These are phyloP conservation scores for Aspergillus brasiliensis DNA, from an alignment of 2,329 filamentous ascomycete genomes.

Conservation along the genomic window DNA sequence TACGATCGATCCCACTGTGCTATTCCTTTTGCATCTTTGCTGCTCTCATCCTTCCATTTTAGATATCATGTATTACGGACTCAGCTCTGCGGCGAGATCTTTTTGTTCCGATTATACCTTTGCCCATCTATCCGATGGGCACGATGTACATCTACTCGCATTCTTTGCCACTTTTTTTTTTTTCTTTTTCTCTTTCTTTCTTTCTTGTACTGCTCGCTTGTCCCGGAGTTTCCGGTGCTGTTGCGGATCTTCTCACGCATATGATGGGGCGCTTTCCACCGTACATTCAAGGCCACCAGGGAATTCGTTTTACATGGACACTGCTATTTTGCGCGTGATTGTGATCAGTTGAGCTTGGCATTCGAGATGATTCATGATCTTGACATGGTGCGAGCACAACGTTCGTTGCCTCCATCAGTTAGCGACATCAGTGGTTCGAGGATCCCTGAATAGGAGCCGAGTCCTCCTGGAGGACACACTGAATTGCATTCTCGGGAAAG, in stretches of 20 bases:
- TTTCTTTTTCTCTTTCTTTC: slow-evolving; percentile 10
- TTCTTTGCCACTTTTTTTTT: slow-evolving; percentile 15
- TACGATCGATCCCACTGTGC: slow-evolving; percentile 17
- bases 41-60: slow-evolving; percentile 10
- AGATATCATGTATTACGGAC: slow-evolving; percentile 19
- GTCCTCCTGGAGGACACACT: slow-evolving; percentile 10
- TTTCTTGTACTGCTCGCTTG: slow-evolving; percentile 9
- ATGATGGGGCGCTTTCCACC: not conserved
- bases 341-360: not conserved
- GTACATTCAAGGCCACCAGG: not conserved
- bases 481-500: not conserved
- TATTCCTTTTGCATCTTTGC: slow-evolving; percentile 9
- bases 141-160: slow-evolving; percentile 18
- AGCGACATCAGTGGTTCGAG: slow-evolving; percentile 6
- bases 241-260: not conserved
- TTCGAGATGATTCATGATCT: not conserved
- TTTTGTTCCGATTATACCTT: slow-evolving; percentile 13
- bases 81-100: slow-evolving; percentile 3
- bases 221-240: not conserved
- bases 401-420: slow-evolving; percentile 6
- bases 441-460: slow-evolving; percentile 13
- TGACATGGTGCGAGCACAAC: not conserved
- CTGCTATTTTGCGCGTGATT: slow-evolving; percentile 6
- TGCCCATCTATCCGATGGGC: slow-evolving; percentile 8
- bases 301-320: not conserved